phyloP scores from a whole-genome alignment of 331 rosid genomes.

The Arachis monticola region DNA sequence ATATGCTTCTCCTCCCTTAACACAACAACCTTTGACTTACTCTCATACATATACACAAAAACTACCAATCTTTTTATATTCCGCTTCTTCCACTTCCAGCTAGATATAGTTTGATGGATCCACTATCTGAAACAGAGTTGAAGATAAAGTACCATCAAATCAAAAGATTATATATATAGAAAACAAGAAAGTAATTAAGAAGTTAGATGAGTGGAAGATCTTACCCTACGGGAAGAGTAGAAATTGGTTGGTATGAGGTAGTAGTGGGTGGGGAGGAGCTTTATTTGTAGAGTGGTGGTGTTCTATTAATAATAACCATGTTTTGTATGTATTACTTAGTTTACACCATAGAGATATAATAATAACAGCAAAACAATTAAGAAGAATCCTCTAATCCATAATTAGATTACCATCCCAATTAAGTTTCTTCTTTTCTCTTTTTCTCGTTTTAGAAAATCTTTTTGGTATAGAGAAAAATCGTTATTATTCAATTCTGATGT shows the following conservation, averaged over 20 bases:
- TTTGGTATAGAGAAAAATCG: too few relatives aligned
- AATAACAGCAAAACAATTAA: too few relatives aligned
- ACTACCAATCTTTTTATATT: not conserved
- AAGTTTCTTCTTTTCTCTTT: too few relatives aligned
- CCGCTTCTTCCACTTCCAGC: not conserved
- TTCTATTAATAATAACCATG: constrained; percentile 20
- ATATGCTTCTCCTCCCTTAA: not conserved
- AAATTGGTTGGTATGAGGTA: constrained; percentile 12
- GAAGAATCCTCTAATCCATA: too few relatives aligned
- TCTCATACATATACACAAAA: not conserved
- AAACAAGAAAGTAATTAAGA: constrained; percentile 12
- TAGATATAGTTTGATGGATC: constrained; percentile 12
- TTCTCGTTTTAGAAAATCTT: too few relatives aligned
- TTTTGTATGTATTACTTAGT: too few relatives aligned
- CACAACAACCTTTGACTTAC: constrained; percentile 27
- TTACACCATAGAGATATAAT: too few relatives aligned
- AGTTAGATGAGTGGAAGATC: not conserved
- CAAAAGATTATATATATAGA: constrained; percentile 1
- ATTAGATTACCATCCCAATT: too few relatives aligned
- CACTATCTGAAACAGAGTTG: not conserved
- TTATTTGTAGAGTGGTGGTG: too few relatives aligned
- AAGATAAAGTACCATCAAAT: constrained; percentile 15
- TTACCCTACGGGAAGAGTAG: constrained; percentile 31
- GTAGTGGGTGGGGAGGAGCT: constrained; percentile 20
- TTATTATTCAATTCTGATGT: too few relatives aligned